Conservation (phyloP, 257 asterid species). For the Nicotiana benthamiana region DNA sequence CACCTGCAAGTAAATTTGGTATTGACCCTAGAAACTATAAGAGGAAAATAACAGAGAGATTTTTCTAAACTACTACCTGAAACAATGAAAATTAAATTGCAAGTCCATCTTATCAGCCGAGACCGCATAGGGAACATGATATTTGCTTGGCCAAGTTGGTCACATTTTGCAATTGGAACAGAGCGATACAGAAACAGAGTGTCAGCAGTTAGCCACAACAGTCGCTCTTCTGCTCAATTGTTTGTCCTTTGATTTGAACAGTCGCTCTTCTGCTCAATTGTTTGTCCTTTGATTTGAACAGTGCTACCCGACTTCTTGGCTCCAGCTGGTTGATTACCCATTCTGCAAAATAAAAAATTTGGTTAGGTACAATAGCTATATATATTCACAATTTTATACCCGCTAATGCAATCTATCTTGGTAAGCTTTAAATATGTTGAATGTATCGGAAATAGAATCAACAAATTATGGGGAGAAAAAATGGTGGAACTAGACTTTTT, state of each 20-base stretch:
- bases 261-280: conserved; percentile 89
- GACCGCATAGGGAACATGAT: too few relatives aligned
- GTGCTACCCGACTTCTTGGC: conserved; percentile 44
- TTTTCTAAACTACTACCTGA: too few relatives aligned
- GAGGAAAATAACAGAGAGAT: background rate
- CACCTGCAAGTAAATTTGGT: background rate
- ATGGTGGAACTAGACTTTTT: background rate
- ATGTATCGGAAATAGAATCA: background rate
- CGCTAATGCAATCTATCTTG: background rate
- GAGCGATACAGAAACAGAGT: background rate
- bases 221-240: conserved; percentile 89
- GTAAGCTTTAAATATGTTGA: background rate
- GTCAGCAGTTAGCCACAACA: conserved; percentile 59
- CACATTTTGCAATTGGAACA: conserved; percentile 5
- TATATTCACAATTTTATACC: too few relatives aligned
- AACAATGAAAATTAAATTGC: background rate
- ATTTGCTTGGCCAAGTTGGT: too few relatives aligned
- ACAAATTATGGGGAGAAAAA: background rate
- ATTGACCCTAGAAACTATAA: too few relatives aligned
- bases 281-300: conserved; percentile 84
- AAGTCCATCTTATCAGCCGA: background rate
- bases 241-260: conserved; percentile 91
- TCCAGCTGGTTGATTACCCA: conserved; percentile 75
- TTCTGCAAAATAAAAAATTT: conserved; percentile 35
- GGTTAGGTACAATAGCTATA: too few relatives aligned